A percentile compares a stretch with the other conserved stretches of the same genome.
Conservation (phyloP, 2,329 filamentous ascomycete species). For the Colletotrichum sojae region DNA sequence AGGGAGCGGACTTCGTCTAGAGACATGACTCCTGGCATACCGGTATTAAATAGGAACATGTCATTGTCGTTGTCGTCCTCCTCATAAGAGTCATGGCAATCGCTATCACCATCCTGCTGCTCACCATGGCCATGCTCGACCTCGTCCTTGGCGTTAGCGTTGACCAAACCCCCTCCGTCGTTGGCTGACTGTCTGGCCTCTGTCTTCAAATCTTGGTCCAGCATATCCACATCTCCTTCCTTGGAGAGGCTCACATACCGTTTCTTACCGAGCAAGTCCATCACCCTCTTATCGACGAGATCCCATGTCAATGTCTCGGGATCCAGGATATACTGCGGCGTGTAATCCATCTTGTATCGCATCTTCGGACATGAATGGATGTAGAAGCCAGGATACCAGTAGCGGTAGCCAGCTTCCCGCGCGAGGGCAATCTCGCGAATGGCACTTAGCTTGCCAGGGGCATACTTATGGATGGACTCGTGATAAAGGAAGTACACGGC, state of each 20-base stretch:
- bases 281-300: slow-evolving; percentile 65
- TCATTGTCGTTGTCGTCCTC: background rate
- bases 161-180: background rate
- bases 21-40: slow-evolving; percentile 77
- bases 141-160: slow-evolving; percentile 42
- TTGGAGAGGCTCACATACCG: slow-evolving; percentile 68
- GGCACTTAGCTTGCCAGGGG: slow-evolving; percentile 83
- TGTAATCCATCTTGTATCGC: slow-evolving; percentile 87
- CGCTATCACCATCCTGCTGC: too few relatives aligned
- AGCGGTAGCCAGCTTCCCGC: slow-evolving; percentile 77
- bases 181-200: slow-evolving; percentile 17
- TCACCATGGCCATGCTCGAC: slow-evolving; percentile 37
- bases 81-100: slow-evolving; percentile 6
- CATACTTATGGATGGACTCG: slow-evolving; percentile 77
- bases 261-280: slow-evolving; percentile 66
- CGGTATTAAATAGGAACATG: slow-evolving; percentile 67
- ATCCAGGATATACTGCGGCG: slow-evolving; percentile 81
- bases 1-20: slow-evolving; percentile 68
- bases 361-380: slow-evolving; percentile 88
- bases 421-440: slow-evolving; percentile 81
- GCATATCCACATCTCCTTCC: slow-evolving; percentile 44
- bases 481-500: slow-evolving; percentile 89
- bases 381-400: slow-evolving; percentile 87
- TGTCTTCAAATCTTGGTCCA: slow-evolving; percentile 43
- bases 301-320: slow-evolving; percentile 76